Base-by-base conservation (phyloP, 306 rosid genomes). In the Lathyrus tuberosus region DNA sequence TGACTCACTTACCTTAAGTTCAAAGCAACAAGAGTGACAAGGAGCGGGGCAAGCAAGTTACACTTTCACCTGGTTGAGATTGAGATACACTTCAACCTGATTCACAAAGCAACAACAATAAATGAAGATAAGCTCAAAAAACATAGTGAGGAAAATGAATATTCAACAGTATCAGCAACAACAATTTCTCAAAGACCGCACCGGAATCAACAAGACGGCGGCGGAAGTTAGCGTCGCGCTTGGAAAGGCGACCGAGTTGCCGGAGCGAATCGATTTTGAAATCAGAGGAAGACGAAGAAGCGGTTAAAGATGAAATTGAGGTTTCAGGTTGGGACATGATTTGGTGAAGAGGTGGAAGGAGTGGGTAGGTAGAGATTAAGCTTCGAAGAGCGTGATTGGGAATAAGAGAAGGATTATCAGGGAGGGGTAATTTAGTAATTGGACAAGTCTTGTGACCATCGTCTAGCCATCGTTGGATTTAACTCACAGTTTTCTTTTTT, bases 301-400 rank as follows among this genome's bases (percentile, higher is more conserved):
- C 77, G 2, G 80, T 59, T 9, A 91, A 86, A 9, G 82, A 70
- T 30, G 82, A 66, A 70, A 91, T 84, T 76, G 85, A 84, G 88
- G 85, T 72, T 79, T 86, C 85, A 3, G 92, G 88, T 12, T 69
- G 70, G 57, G 80, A 58, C 48, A 75, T 58, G 26, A 52, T 48
- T 9, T 51, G 80, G 65, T 69, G 48, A 4, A 69, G 75, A 2
- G 71, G 65, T 0, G 80, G 16, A 5, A 68, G 46, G 28, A 76
- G 84, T 57, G 84, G 65, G 52, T 41, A 86, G 49, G 68, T 83
- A 52, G 91, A 83, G 82, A 91, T 91, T 62, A 91, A 52, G 86
- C 92, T 88, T 10, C 97, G 73, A 31, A 91, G 96, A 14, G 91
- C 91, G 68, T 91, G 97, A 85, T 91, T 91, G 62, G 96, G 96